Evolutionary conservation across 371 early-diverging fungal genomes (phyloP).

Genomic region (Funneliformis caledonium): DNA sequence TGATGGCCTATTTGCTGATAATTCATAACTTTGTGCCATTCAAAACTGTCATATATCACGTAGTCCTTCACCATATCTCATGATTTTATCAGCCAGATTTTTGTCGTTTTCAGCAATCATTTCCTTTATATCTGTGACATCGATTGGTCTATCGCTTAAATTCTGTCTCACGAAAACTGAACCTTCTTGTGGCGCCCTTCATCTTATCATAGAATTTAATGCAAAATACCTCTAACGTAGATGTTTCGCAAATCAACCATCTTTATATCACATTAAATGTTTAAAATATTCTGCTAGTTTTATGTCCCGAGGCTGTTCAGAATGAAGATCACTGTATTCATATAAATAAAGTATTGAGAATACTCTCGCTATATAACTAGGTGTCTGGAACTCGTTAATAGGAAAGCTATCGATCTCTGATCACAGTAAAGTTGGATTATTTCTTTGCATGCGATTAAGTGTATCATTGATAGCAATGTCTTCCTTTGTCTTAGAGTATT

Average conservation of each 20-base stretch:
- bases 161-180: too few relatives aligned
- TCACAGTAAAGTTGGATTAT: background rate
- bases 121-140: background rate
- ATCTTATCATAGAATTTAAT: too few relatives aligned
- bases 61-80: background rate
- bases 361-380: background rate
- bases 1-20: background rate
- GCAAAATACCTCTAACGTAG: background rate
- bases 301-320: too few relatives aligned
- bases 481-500: background rate
- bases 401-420: background rate
- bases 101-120: background rate
- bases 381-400: constrained; percentile 2
- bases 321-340: too few relatives aligned
- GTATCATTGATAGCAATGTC: background rate
- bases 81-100: too few relatives aligned
- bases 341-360: background rate
- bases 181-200: too few relatives aligned
- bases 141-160: background rate
- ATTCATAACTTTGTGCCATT: background rate
- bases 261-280: background rate
- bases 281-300: too few relatives aligned
- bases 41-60: background rate
- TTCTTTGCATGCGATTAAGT: too few relatives aligned
- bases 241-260: background rate